These are phyloP conservation scores for Tausonia pullulans DNA, from an alignment of 1,284 basidiomycete species.

Conservation along the genomic window DNA sequence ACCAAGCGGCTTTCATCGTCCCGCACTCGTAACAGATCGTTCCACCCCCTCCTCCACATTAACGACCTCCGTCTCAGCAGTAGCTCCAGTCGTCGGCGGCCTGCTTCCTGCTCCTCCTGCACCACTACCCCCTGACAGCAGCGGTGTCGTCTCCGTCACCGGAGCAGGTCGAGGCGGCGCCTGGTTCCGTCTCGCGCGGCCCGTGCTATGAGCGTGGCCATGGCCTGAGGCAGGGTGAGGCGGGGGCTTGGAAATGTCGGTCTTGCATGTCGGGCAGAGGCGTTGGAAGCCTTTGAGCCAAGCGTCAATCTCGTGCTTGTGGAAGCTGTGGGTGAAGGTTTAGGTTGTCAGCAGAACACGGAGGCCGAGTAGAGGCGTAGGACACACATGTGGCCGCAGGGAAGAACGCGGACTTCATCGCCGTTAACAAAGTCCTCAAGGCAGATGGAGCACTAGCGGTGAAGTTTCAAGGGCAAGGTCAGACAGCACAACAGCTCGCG, in stretches of 20 bases:
- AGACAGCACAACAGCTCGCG: neutral
- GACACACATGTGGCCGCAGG: constrained; percentile 63
- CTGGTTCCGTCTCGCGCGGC: neutral
- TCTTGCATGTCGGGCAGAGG: constrained; percentile 76
- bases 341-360: constrained; percentile 34
- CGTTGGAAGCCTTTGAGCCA: constrained; percentile 86
- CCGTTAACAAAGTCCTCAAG: constrained; percentile 70
- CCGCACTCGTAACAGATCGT: too few relatives aligned
- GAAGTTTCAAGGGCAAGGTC: constrained; percentile 3
- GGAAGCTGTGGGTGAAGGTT: constrained; percentile 24
- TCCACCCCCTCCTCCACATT: too few relatives aligned
- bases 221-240: neutral
- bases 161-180: neutral
- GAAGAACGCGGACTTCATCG: constrained; percentile 74
- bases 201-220: too few relatives aligned
- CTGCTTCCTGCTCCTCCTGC: too few relatives aligned
- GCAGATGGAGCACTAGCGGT: constrained; percentile 75
- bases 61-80: too few relatives aligned
- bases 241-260: constrained; percentile 52
- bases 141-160: neutral
- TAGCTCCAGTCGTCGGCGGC: too few relatives aligned
- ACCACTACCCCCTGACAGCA: neutral
- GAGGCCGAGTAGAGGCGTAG: constrained; percentile 33
- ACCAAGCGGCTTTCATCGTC: too few relatives aligned
- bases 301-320: constrained; percentile 64